Evolutionary conservation across 2,329 filamentous ascomycete genomes (phyloP).

Genomic region (Zymoseptoria passerinii): DNA sequence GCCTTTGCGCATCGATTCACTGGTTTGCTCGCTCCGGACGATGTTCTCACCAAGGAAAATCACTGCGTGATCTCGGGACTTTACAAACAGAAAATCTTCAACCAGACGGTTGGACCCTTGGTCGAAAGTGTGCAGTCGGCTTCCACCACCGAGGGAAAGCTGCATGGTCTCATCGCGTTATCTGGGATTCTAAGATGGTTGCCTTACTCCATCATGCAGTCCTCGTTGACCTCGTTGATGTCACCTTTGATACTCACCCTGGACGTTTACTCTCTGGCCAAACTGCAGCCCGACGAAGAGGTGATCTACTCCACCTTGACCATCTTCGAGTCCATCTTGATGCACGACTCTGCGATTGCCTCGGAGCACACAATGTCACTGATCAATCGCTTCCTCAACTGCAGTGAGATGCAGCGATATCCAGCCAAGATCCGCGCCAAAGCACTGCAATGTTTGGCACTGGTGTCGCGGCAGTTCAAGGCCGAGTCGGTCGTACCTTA

Average conservation of each 20-base stretch:
- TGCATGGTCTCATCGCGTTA: conserved; percentile 55
- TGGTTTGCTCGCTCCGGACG: conserved; percentile 52
- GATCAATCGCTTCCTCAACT: conserved; percentile 48
- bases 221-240: conserved; percentile 49
- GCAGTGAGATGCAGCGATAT: conserved; percentile 21
- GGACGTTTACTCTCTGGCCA: conserved; percentile 36
- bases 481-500: conserved; percentile 48
- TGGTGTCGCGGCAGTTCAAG: conserved; percentile 42
- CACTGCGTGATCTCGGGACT: conserved; percentile 54
- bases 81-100: conserved; percentile 57
- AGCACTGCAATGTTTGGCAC: conserved; percentile 41
- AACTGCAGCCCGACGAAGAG: conserved; percentile 30
- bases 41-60: conserved; percentile 52
- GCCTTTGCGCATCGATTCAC: conserved; percentile 50
- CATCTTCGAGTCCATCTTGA: conserved; percentile 50
- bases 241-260: conserved; percentile 56
- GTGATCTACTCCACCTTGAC: conserved; percentile 54
- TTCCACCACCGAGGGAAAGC: conserved; percentile 38
- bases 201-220: conserved; percentile 51
- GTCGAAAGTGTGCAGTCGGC: conserved; percentile 44
- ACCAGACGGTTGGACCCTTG: conserved; percentile 49
- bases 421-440: conserved; percentile 38
- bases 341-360: conserved; percentile 46
- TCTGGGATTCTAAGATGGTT: conserved; percentile 54
- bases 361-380: conserved; percentile 51